phyloP scores from a whole-genome alignment of 345 rosid genomes.

The Pistacia integerrima region DNA sequence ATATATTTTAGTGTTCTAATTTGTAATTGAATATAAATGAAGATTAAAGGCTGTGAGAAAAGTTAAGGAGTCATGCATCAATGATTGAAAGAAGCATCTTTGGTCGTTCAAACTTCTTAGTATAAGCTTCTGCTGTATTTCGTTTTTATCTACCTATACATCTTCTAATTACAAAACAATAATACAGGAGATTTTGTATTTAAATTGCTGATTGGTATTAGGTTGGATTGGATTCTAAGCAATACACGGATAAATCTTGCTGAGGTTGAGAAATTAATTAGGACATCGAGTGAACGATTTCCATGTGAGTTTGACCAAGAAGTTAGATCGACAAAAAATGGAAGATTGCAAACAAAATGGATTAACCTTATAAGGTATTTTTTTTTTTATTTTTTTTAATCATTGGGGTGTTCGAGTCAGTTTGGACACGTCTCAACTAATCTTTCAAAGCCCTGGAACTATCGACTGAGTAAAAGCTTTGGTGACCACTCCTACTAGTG shows the following conservation, averaged over 20 bases:
- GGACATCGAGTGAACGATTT: too few species aligned
- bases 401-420: too few species aligned
- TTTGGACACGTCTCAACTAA: too few species aligned
- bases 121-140: background rate
- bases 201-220: background rate
- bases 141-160: background rate
- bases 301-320: too few species aligned
- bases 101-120: background rate
- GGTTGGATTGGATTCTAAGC: background rate
- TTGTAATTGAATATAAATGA: background rate
- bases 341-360: background rate
- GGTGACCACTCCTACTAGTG: too few species aligned
- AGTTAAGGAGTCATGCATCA: background rate
- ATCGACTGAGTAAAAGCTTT: too few species aligned
- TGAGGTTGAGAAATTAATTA: background rate
- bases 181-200: background rate
- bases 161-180: background rate
- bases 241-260: background rate
- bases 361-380: too few species aligned
- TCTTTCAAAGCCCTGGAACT: too few species aligned
- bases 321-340: background rate
- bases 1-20: background rate
- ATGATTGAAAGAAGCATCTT: background rate
- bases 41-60: background rate
- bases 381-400: too few species aligned